A percentile compares a stretch with the other conserved stretches of the same genome.
These are phyloP conservation scores for Didymella exigua DNA, from an alignment of 2,329 filamentous ascomycete genomes.

Conservation along the genomic window DNA sequence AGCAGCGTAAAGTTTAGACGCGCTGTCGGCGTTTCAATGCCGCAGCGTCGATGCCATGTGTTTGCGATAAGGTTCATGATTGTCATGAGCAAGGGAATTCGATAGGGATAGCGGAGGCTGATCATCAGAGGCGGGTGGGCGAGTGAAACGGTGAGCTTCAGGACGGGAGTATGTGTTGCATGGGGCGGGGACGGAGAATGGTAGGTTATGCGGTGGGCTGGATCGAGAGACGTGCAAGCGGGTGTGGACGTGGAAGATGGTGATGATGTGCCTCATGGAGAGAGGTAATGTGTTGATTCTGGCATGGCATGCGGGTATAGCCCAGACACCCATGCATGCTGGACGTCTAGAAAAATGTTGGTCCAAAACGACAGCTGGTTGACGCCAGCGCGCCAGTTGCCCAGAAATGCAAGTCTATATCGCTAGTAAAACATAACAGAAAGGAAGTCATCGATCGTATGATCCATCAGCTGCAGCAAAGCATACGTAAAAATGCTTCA, in stretches of 20 bases:
- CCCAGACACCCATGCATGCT: background rate
- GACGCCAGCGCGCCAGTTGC: constrained; percentile 7
- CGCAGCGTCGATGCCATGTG: background rate
- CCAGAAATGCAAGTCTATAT: constrained; percentile 15
- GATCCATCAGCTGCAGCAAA: background rate
- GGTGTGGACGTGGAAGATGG: background rate
- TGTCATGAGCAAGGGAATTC: background rate
- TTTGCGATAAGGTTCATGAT: constrained; percentile 3
- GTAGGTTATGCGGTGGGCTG: background rate
- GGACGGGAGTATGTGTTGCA: too few species aligned
- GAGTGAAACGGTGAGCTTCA: background rate
- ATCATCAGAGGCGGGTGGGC: background rate
- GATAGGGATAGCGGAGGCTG: too few species aligned
- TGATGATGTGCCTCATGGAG: background rate
- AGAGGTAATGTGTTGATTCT: background rate
- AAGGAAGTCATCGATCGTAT: constrained; percentile 1
- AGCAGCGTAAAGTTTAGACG: background rate
- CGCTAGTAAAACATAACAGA: constrained; percentile 11
- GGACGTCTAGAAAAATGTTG: background rate
- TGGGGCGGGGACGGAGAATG: background rate
- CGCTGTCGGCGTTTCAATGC: constrained; percentile 5
- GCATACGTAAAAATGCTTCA: background rate
- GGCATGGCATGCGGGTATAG: constrained; percentile 7
- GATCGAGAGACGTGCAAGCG: too few species aligned
- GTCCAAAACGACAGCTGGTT: background rate